Percentiles rank a stretch among this genome's conserved stretches.
These are phyloP conservation scores for Sanghuangporus sanghuang DNA, from an alignment of 1,284 basidiomycete species.

Conservation along the genomic window DNA sequence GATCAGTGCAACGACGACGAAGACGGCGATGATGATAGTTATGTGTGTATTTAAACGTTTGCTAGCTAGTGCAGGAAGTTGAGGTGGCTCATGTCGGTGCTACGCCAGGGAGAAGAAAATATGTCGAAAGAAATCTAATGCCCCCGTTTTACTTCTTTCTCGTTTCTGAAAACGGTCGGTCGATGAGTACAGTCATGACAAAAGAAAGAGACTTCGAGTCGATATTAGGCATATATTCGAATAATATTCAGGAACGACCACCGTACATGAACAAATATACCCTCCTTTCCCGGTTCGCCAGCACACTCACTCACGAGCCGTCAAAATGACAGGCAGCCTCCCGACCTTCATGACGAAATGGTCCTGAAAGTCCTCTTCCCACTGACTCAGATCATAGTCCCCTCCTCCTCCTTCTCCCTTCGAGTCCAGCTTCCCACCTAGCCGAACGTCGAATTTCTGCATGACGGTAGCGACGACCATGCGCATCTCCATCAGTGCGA, in stretches of 20 bases:
- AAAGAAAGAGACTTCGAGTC: neutral
- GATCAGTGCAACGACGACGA: neutral
- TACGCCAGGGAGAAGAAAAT: neutral
- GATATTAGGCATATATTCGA: neutral
- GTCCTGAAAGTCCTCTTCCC: conserved; percentile 28
- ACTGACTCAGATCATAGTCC: conserved; percentile 24
- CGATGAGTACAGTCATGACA: neutral
- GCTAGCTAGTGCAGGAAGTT: neutral
- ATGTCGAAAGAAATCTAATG: conserved; percentile 10
- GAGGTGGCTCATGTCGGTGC: neutral
- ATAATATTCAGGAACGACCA: neutral
- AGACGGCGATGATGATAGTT: neutral
- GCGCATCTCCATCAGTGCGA: conserved; percentile 30
- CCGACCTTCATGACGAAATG: conserved; percentile 27
- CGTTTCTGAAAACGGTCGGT: neutral
- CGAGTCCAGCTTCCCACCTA: conserved; percentile 17
- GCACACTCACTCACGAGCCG: neutral
- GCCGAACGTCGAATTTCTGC: conserved; percentile 28
- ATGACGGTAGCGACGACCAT: conserved; percentile 26
- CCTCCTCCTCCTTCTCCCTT: neutral
- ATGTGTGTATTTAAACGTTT: neutral
- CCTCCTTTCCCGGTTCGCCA: neutral
- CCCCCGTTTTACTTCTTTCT: neutral
- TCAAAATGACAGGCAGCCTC: conserved; percentile 22
- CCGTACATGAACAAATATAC: neutral